Conservation (phyloP, 805 yeast genomes). For the Millerago galiae region DNA sequence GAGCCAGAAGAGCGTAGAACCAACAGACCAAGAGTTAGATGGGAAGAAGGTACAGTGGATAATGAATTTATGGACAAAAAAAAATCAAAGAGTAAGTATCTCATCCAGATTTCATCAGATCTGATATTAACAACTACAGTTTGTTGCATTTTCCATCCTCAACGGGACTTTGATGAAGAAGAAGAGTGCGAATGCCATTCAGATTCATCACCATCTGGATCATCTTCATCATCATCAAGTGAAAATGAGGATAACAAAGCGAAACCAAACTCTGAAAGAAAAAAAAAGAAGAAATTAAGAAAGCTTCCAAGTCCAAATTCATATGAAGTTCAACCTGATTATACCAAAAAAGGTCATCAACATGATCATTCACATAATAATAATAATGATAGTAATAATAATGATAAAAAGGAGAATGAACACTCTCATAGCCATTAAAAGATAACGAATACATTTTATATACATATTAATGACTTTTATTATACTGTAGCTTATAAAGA, state of each 20-base stretch:
- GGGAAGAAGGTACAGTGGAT: constrained; percentile 85
- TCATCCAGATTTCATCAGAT: no score
- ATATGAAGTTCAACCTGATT: constrained; percentile 80
- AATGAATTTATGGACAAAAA: constrained; percentile 86
- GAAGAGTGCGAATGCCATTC: constrained; percentile 29
- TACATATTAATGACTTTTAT: background rate
- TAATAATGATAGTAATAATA: background rate
- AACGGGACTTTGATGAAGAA: constrained; percentile 46
- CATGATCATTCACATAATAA: constrained; percentile 7
- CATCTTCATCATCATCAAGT: constrained; percentile 25
- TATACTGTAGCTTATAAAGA: constrained; percentile 17
- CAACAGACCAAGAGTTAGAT: constrained; percentile 53
- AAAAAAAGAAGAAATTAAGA: constrained; percentile 27
- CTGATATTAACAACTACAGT: constrained; percentile 25
- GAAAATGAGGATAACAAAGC: constrained; percentile 35
- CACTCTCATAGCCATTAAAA: background rate
- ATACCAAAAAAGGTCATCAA: constrained; percentile 23
- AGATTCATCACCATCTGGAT: constrained; percentile 18
- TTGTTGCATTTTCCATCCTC: constrained; percentile 86
- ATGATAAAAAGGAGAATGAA: background rate
- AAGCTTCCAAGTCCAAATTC: constrained; percentile 60
- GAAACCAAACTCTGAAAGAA: constrained; percentile 23
- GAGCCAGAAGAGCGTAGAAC: constrained; percentile 12
- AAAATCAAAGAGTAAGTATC: constrained; percentile 60
- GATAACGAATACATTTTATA: background rate